Percentiles rank a stretch among this genome's conserved stretches.
These are phyloP conservation scores for Boletus sp. DNA, from an alignment of 768 basidiomycete genomes.

Conservation along the genomic window DNA sequence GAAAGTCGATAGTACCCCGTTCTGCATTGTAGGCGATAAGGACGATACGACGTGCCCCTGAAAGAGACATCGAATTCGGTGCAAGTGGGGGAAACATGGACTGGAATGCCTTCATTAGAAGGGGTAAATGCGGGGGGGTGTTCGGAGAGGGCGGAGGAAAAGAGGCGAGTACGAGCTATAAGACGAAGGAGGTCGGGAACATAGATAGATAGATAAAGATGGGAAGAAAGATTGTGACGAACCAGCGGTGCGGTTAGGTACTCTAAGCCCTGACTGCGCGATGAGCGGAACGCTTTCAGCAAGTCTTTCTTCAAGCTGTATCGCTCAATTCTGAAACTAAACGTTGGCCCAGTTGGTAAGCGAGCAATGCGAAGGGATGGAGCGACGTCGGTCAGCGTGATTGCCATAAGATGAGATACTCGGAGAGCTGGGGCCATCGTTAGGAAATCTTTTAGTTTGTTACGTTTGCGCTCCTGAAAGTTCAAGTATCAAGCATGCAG, in stretches of 20 bases:
- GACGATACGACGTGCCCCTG: constrained; percentile 91
- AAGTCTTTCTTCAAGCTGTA: constrained; percentile 91
- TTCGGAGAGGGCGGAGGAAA: constrained; percentile 72
- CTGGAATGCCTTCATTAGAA: constrained; percentile 96
- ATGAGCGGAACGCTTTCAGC: constrained; percentile 57
- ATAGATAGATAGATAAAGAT: not conserved
- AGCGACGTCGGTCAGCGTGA: constrained; percentile 82
- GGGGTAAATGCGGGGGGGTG: constrained; percentile 79
- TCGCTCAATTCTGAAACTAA: constrained; percentile 88
- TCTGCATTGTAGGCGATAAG: constrained; percentile 88
- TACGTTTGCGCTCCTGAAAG: constrained; percentile 79
- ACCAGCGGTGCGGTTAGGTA: constrained; percentile 92
- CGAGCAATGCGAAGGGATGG: constrained; percentile 86
- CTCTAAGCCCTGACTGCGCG: constrained; percentile 78
- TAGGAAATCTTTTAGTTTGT: constrained; percentile 91
- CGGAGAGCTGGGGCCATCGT: constrained; percentile 87
- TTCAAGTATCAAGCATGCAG: constrained; percentile 10
- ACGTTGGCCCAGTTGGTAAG: constrained; percentile 85
- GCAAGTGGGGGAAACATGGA: constrained; percentile 92
- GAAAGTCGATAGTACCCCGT: constrained; percentile 82
- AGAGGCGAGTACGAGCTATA: constrained; percentile 81
- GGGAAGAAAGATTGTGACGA: constrained; percentile 26
- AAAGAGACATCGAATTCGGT: constrained; percentile 72
- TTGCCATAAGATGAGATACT: constrained; percentile 90
- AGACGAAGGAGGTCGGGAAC: not conserved